These are phyloP conservation scores for Sindora glabra DNA, from an alignment of 306 rosid genomes.

Conservation along the genomic window DNA sequence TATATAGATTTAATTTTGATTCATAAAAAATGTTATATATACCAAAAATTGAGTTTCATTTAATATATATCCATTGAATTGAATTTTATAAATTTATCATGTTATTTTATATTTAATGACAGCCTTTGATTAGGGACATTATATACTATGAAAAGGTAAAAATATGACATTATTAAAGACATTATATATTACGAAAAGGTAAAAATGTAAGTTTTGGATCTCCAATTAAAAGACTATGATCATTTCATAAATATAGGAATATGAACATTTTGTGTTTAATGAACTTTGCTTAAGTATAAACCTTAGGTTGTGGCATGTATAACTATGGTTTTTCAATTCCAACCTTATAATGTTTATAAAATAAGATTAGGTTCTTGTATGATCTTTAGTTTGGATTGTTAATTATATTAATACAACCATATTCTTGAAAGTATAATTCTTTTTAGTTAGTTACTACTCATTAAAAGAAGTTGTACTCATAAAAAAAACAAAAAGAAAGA, in stretches of 20 bases:
- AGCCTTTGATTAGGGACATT: no score
- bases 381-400: background rate
- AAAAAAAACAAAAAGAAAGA: background rate
- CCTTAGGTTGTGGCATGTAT: background rate
- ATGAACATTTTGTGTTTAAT: background rate
- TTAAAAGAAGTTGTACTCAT: background rate
- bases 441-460: constrained; percentile 3
- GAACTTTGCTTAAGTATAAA: background rate
- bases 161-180: no score
- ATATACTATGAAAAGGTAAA: no score
- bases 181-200: background rate
- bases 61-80: no score
- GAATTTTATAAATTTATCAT: no score
- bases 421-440: constrained; percentile 1
- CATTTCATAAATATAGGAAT: background rate
- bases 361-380: background rate
- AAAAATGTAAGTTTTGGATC: background rate
- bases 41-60: no score
- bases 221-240: background rate
- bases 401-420: background rate
- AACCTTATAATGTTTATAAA: background rate
- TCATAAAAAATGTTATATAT: no score
- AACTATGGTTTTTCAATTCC: background rate
- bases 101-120: no score
- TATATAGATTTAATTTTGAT: no score